Conservation (phyloP, 192 early-diverging fungal genomes). For the Phlyctochytrium arcticum region DNA sequence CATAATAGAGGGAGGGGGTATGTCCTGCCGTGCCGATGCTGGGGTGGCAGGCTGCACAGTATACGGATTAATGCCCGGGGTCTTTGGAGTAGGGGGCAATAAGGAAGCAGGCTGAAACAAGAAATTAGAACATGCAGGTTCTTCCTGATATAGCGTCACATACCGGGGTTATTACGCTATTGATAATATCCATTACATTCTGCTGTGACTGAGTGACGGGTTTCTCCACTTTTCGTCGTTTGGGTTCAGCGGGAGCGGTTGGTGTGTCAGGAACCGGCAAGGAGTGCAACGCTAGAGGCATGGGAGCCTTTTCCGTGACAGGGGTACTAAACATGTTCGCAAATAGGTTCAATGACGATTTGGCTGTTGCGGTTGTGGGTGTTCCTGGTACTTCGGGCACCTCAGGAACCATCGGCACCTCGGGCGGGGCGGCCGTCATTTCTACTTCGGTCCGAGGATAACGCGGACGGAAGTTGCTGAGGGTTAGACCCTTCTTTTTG, state of each 20-base stretch:
- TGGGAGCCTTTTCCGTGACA: too few species aligned
- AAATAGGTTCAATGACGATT: not conserved
- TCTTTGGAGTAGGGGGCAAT: not conserved
- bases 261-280: not conserved
- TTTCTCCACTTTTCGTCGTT: not conserved
- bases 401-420: not conserved
- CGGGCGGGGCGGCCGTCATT: not conserved
- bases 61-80: not conserved
- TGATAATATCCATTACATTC: not conserved
- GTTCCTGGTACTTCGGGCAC: too few species aligned
- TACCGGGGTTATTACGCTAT: not conserved
- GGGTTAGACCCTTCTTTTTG: not conserved
- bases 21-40: too few species aligned
- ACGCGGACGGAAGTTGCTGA: too few species aligned
- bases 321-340: too few species aligned
- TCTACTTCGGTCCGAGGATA: not conserved
- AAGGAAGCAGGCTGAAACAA: not conserved
- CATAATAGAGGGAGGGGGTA: not conserved
- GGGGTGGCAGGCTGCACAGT: not conserved
- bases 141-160: not conserved
- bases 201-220: not conserved
- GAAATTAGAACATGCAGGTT: not conserved
- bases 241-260: not conserved
- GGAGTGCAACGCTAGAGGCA: too few species aligned
- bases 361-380: not conserved